Conservation (phyloP, 495 filamentous ascomycete species). For the Neurospora sp. region DNA sequence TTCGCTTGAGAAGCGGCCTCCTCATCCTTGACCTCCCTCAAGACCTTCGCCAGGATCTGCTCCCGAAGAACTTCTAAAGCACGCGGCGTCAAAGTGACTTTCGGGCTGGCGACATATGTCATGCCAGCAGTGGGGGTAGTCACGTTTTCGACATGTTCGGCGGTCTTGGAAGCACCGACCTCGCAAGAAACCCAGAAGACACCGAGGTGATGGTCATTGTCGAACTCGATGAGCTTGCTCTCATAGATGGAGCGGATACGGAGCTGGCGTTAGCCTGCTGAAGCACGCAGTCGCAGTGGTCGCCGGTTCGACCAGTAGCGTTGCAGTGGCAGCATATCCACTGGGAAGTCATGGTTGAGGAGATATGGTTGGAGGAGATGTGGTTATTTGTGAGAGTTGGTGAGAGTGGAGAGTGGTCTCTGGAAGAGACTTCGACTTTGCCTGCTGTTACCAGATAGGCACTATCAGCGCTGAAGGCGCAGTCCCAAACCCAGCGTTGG, state of each 20-base stretch:
- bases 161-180: neutral
- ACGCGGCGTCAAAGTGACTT: neutral
- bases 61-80: neutral
- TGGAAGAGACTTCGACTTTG: no score
- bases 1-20: neutral
- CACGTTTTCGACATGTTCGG: neutral
- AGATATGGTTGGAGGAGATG: neutral
- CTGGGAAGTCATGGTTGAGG: neutral
- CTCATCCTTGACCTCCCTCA: neutral
- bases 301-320: no score
- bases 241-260: conserved; percentile 55
- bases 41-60: neutral
- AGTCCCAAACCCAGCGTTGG: conserved; percentile 99
- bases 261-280: neutral
- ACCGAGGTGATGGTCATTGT: conserved; percentile 55
- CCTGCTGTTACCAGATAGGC: conserved; percentile 79
- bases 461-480: conserved; percentile 92
- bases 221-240: conserved; percentile 89
- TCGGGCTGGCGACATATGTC: neutral
- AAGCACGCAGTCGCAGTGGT: neutral
- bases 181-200: no score
- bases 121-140: neutral
- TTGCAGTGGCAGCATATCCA: neutral
- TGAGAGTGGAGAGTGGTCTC: no score
- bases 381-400: neutral